phyloP scores from a whole-genome alignment of 129 eudicot species.

The Kitagawia praeruptora region DNA sequence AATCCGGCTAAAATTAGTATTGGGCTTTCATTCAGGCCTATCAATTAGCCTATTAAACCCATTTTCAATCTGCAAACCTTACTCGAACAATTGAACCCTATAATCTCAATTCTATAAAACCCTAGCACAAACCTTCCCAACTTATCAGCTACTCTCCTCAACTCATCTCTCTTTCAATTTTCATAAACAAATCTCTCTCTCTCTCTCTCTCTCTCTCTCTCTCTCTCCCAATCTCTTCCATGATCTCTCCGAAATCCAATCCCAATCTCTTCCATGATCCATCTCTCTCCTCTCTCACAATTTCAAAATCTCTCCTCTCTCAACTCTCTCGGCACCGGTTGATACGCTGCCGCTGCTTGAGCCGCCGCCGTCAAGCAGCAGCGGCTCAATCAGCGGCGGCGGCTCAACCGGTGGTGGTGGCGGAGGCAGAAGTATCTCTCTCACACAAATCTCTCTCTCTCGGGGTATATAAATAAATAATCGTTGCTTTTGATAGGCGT shows the following conservation, averaged over 20 bases:
- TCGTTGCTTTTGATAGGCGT: constrained; percentile 65
- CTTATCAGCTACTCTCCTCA: neutral
- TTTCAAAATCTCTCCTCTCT: no score
- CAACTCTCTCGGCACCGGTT: no score
- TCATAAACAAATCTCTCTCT: neutral
- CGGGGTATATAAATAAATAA: neutral
- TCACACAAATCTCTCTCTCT: neutral
- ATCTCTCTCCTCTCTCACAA: no score
- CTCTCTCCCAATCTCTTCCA: neutral
- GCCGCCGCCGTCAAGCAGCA: no score
- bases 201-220: neutral
- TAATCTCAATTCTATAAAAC: neutral
- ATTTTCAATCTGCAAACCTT: neutral
- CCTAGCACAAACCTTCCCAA: neutral
- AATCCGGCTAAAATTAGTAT: neutral
- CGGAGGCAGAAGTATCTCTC: no score
- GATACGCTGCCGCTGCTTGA: no score
- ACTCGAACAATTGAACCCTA: neutral
- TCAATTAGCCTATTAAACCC: neutral
- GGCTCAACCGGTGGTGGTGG: no score
- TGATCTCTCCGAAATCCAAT: no score
- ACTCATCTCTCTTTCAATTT: neutral
- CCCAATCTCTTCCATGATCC: neutral
- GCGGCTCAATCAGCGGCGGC: no score
- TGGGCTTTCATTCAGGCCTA: neutral